Evolutionary conservation across 139 green algal species (phyloP).

Genomic region (Auxenochlorella protothecoides): DNA sequence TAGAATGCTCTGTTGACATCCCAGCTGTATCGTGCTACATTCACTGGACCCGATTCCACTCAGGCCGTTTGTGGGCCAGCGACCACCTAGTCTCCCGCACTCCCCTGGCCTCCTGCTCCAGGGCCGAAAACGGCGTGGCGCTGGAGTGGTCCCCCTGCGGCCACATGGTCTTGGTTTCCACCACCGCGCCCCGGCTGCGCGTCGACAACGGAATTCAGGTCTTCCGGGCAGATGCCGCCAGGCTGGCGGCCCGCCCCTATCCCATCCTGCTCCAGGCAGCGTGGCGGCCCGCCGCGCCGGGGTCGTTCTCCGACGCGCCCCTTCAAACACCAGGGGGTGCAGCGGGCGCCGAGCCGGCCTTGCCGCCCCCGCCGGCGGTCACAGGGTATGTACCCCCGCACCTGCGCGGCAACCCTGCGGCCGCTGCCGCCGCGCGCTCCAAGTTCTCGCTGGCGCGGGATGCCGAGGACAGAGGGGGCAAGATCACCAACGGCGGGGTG

Average conservation of each 20-base stretch:
- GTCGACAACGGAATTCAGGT: conserved; percentile 85
- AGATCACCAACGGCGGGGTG: conserved; percentile 1
- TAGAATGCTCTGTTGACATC: no score
- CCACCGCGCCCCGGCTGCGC: conserved; percentile 73
- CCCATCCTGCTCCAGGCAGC: no score
- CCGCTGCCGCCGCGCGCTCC: conserved; percentile 46
- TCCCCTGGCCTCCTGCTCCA: background rate
- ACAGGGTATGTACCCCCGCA: conserved; percentile 45
- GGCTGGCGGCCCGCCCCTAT: no score
- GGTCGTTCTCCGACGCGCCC: conserved; percentile 48
- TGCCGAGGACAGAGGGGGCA: conserved; percentile 63
- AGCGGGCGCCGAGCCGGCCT: conserved; percentile 2
- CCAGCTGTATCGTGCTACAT: no score
- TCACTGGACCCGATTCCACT: no score
- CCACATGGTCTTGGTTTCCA: conserved; percentile 69
- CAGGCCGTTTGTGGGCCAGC: no score
- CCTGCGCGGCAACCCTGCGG: conserved; percentile 16
- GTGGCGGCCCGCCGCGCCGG: background rate
- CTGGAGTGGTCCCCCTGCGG: conserved; percentile 82
- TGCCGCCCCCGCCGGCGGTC: conserved; percentile 11
- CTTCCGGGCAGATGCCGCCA: background rate
- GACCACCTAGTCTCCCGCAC: background rate
- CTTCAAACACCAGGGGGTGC: conserved; percentile 38
- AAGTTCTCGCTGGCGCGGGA: conserved; percentile 89
- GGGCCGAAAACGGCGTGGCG: conserved; percentile 44